phyloP scores from a whole-genome alignment of 352 stramenopile genomes.

The Phytopythium oedochilum region DNA sequence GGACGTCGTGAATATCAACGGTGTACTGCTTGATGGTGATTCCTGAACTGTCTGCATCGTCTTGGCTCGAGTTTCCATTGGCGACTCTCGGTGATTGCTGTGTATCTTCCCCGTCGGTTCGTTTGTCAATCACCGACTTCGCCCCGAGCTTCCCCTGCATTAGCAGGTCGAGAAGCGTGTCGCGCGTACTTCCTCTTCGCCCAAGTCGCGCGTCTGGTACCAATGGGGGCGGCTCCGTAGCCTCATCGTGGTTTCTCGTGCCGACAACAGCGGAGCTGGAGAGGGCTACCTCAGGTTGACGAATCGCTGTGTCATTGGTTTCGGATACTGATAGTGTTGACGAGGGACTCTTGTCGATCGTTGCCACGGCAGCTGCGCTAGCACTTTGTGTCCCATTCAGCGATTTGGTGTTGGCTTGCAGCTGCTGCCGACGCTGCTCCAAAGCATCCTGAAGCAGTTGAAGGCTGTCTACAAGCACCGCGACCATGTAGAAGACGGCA shows the following conservation, averaged over 20 bases:
- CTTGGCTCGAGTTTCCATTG: slow-evolving; percentile 6
- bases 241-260: neutral
- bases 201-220: neutral
- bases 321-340: neutral
- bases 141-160: slow-evolving; percentile 71
- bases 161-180: slow-evolving; percentile 64
- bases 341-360: neutral
- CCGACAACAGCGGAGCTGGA: neutral
- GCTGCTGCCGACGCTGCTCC: slow-evolving; percentile 7
- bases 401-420: neutral
- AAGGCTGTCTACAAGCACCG: slow-evolving; percentile 46
- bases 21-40: slow-evolving; percentile 74
- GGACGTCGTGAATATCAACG: slow-evolving; percentile 64
- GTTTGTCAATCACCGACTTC: slow-evolving; percentile 19
- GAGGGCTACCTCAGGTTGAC: neutral
- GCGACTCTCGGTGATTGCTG: slow-evolving; percentile 6
- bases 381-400: neutral
- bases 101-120: slow-evolving; percentile 11
- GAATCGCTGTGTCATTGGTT: neutral
- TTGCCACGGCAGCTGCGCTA: neutral
- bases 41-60: slow-evolving; percentile 13
- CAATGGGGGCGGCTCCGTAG: neutral
- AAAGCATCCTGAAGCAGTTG: slow-evolving; percentile 36
- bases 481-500: slow-evolving; percentile 64
- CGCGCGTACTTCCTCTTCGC: slow-evolving; percentile 42